Conservation (phyloP, 129 eudicot species). For the Flaveria robusta region DNA sequence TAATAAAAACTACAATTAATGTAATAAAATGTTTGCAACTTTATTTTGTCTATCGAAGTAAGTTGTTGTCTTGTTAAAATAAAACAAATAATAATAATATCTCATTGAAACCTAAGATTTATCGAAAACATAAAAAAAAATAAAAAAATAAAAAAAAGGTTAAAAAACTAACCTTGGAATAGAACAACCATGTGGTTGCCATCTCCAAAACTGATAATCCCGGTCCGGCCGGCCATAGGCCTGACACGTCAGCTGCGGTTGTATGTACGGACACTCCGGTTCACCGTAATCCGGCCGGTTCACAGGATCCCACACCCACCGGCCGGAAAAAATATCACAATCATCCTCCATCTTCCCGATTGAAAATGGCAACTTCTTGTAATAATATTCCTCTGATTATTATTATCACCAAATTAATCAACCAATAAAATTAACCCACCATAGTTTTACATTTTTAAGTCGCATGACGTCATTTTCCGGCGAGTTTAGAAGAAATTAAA, state of each 20-base stretch:
- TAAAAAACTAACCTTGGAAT: slow-evolving; percentile 62
- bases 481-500: background rate
- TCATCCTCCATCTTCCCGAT: slow-evolving; percentile 43
- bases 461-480: background rate
- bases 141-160: no score
- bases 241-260: slow-evolving; percentile 83
- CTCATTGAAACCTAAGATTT: no score
- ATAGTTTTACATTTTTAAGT: no score
- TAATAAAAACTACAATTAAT: no score
- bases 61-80: no score
- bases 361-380: slow-evolving; percentile 58
- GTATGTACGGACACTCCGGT: slow-evolving; percentile 83
- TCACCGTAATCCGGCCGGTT: slow-evolving; percentile 75
- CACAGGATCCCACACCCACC: slow-evolving; percentile 76
- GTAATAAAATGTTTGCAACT: no score
- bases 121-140: no score
- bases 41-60: no score
- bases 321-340: slow-evolving; percentile 70
- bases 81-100: no score
- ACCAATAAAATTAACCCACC: no score
- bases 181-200: slow-evolving; percentile 86
- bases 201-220: slow-evolving; percentile 73
- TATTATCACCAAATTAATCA: no score
- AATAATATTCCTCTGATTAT: background rate
- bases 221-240: slow-evolving; percentile 91